phyloP scores from a whole-genome alignment of 2,329 filamentous ascomycete species.

The Claviceps pazoutovae region DNA sequence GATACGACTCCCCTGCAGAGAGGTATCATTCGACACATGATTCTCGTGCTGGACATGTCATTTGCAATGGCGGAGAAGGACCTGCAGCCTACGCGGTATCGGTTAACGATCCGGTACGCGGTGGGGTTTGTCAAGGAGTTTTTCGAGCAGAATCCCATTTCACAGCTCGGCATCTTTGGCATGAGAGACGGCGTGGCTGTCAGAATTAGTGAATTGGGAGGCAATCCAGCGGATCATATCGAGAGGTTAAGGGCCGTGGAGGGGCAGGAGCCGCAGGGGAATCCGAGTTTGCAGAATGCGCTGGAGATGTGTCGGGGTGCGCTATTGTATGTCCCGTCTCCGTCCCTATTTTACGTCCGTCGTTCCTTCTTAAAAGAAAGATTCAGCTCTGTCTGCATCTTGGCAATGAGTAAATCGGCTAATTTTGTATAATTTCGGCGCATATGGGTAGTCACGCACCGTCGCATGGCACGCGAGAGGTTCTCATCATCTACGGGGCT shows the following conservation, averaged over 20 bases:
- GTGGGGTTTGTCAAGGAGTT: conserved; percentile 84
- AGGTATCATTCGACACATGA: conserved; percentile 92
- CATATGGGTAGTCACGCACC: conserved; percentile 56
- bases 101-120: conserved; percentile 69
- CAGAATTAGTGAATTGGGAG: conserved; percentile 75
- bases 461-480: conserved; percentile 82
- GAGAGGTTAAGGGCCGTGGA: conserved; percentile 56
- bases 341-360: not conserved
- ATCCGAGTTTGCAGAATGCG: conserved; percentile 80
- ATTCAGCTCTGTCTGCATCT: not conserved
- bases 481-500: conserved; percentile 83
- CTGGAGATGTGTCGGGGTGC: conserved; percentile 88
- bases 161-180: conserved; percentile 80
- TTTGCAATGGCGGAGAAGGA: conserved; percentile 94
- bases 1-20: conserved; percentile 93
- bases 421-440: not conserved
- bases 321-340: conserved; percentile 47
- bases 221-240: conserved; percentile 82
- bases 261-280: conserved; percentile 54
- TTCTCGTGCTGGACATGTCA: conserved; percentile 83
- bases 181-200: conserved; percentile 88
- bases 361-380: not conserved
- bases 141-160: conserved; percentile 98
- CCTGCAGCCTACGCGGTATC: conserved; percentile 73
- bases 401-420: not conserved